Evolutionary conservation across 75 land plant species (phyloP), one percentile per base, ranked within the genome.

Genomic region (Cupressus sempervirens): DNA sequence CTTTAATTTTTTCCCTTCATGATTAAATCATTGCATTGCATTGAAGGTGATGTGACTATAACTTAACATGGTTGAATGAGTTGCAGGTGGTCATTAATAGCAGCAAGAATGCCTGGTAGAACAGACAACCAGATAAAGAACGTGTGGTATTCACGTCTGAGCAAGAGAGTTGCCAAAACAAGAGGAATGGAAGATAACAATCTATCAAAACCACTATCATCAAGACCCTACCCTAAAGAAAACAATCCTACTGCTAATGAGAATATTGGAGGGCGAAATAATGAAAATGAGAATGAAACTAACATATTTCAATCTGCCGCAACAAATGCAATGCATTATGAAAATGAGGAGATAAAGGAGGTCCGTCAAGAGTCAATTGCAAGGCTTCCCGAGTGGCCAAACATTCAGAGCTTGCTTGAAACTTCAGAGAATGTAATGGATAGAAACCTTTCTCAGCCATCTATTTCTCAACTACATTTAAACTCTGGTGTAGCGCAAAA

Each of bases 61-160:
- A 26, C 29, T 65, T n/a, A 68, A n/a, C 34, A 11, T 68, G 12
- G 29, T 20, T 56, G 62, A 56, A 23, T 68, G 73, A 23, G 35
- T 30, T 72, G 74, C 74, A 72, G 74, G 74, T 72, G 74, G 74
- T 30, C 74, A 10, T 9, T 72, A 36, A 72, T 72, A 72, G 74
- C 74, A 11, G 74, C 74, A 30, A 35, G 74, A 35, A 72, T 72
- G 15, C 74, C 74, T 72, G 74, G 74, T 1, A 72, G 74, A 32
- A 72, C 74, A 72, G 74, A 72, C 11, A 72, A 72, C 74, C 74
- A 72, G 74, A 72, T 72, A 11, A 72, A 72, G 32, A 72, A 72
- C 32, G 74, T 32, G 14, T 72, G 74, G 74, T 72, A 72, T 72
- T 72, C 74, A 9, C 74, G 74, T 72, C 15, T 72, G 36, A 72